Percentiles rank a stretch among this genome's conserved stretches.
These are phyloP conservation scores for Diospyros kaki DNA, from an alignment of 148 eudicot species.

Conservation along the genomic window DNA sequence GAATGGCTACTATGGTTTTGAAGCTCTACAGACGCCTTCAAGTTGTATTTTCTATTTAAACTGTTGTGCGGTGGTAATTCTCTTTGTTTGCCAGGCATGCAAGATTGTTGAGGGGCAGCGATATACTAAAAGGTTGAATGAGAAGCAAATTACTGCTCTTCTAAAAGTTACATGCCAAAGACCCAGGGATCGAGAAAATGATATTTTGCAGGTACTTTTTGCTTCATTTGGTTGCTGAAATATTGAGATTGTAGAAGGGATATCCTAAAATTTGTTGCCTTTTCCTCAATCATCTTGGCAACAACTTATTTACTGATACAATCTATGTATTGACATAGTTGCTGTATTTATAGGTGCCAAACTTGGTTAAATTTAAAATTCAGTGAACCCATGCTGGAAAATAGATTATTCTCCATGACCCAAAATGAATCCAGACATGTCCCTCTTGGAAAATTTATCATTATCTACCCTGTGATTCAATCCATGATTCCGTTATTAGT, in stretches of 20 bases:
- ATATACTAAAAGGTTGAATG: constrained; percentile 65
- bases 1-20: not conserved
- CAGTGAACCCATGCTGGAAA: too few species aligned
- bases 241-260: not conserved
- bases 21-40: not conserved
- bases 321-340: not conserved
- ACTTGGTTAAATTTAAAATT: not conserved
- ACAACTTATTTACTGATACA: not conserved
- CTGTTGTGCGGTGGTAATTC: constrained; percentile 3
- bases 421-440: too few species aligned
- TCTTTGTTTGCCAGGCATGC: constrained; percentile 50
- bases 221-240: not conserved
- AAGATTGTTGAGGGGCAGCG: constrained; percentile 79
- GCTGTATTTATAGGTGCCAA: not conserved
- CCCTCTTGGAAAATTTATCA: not conserved
- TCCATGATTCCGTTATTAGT: not conserved
- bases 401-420: too few species aligned
- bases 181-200: constrained; percentile 67
- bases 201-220: constrained; percentile 55
- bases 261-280: not conserved
- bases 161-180: constrained; percentile 67
- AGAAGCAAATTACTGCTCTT: constrained; percentile 70
- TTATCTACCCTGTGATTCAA: not conserved
- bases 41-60: constrained; percentile 6
- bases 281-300: not conserved